A percentile compares a stretch with the other conserved stretches of the same genome.
These are phyloP conservation scores for Wickerhamiella pararugosa DNA, from an alignment of 1,139 yeast species.

Conservation along the genomic window DNA sequence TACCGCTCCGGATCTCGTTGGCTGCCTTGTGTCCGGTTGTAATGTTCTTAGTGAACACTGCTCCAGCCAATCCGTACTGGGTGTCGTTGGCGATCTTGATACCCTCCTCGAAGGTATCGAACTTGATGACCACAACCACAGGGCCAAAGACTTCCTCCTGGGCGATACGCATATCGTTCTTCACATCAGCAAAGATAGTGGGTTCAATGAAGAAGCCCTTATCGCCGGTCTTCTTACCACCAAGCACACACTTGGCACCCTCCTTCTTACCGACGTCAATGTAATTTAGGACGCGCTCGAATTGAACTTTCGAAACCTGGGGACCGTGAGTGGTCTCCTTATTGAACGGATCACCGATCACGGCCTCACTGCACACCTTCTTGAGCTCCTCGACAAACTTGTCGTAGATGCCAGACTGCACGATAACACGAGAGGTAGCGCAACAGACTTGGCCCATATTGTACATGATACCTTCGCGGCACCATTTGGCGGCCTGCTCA, in stretches of 20 bases:
- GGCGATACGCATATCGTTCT: constrained; percentile 48
- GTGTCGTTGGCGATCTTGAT: constrained; percentile 38
- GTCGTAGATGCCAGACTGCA: constrained; percentile 65
- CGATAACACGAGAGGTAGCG: constrained; percentile 71
- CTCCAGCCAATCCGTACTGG: constrained; percentile 67
- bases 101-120: constrained; percentile 58
- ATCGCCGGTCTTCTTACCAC: constrained; percentile 40
- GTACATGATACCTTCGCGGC: constrained; percentile 51
- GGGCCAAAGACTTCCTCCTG: constrained; percentile 84
- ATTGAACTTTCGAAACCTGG: constrained; percentile 55
- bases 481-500: constrained; percentile 45
- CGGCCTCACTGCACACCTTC: constrained; percentile 33
- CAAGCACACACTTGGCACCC: constrained; percentile 54
- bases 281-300: constrained; percentile 50
- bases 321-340: constrained; percentile 56
- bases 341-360: constrained; percentile 30
- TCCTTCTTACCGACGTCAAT: constrained; percentile 51
- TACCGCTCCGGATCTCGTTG: constrained; percentile 63
- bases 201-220: constrained; percentile 67
- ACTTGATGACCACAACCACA: constrained; percentile 64
- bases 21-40: constrained; percentile 50
- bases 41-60: constrained; percentile 56
- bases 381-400: constrained; percentile 40
- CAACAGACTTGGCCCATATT: constrained; percentile 84
- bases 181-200: constrained; percentile 61